phyloP scores from a whole-genome alignment of 805 yeast species.

The Ogataea paraovalis region DNA sequence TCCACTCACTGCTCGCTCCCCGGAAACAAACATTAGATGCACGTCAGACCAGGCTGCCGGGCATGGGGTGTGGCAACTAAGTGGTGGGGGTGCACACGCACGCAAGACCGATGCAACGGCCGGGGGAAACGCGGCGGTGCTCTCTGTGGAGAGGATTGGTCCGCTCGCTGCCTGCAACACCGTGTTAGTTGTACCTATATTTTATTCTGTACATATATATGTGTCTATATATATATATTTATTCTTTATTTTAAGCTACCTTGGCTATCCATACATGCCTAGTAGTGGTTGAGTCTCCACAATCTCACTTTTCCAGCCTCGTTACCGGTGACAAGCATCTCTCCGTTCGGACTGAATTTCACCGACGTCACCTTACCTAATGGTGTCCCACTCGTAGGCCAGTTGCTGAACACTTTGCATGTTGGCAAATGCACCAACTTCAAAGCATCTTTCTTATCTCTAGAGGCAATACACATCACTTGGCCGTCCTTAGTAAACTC shows the following conservation, averaged over 20 bases:
- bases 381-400: constrained; percentile 98
- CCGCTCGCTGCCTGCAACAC: not conserved
- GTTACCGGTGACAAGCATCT: constrained; percentile 84
- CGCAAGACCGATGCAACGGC: too few species aligned
- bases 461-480: constrained; percentile 76
- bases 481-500: constrained; percentile 87
- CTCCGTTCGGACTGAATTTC: constrained; percentile 74
- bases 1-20: too few species aligned
- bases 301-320: constrained; percentile 86
- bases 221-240: not conserved
- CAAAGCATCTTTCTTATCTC: constrained; percentile 81
- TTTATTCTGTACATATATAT: too few species aligned
- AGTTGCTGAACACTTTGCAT: constrained; percentile 81
- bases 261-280: constrained; percentile 1
- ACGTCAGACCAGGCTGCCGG: too few species aligned
- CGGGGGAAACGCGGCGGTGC: not conserved
- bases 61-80: too few species aligned
- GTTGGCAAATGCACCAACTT: constrained; percentile 84
- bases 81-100: too few species aligned
- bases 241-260: not conserved
- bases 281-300: constrained; percentile 85
- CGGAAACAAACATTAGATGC: too few species aligned
- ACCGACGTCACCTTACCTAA: constrained; percentile 87
- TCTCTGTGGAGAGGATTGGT: constrained; percentile 7
- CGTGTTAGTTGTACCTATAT: too few species aligned